Conservation (phyloP, 495 filamentous ascomycete genomes). For the Monascus purpureus region DNA sequence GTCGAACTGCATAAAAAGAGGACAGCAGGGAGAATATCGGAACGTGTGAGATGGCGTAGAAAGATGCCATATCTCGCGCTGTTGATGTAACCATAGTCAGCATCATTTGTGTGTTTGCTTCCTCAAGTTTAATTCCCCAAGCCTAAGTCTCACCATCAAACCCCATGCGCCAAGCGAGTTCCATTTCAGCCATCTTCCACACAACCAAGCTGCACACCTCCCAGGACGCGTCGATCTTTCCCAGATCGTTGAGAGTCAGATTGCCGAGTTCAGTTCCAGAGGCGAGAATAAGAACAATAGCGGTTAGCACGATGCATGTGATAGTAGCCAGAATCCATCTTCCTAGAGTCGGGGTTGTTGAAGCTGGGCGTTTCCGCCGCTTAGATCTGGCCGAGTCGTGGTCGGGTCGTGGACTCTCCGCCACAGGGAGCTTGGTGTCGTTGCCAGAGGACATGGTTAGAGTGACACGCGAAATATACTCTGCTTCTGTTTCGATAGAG, state of each 20-base stretch:
- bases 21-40: slow-evolving; percentile 56
- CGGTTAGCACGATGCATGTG: slow-evolving; percentile 46
- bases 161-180: slow-evolving; percentile 51
- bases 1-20: slow-evolving; percentile 57
- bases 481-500: no score
- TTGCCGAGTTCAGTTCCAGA: slow-evolving; percentile 38
- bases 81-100: neutral
- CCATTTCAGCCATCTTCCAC: slow-evolving; percentile 59
- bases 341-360: no score
- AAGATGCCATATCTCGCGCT: slow-evolving; percentile 55
- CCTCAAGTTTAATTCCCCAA: neutral
- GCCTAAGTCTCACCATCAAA: slow-evolving; percentile 45
- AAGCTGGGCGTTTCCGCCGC: no score
- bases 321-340: no score
- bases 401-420: no score
- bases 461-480: no score
- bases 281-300: slow-evolving; percentile 40
- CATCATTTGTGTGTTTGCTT: neutral
- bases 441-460: no score
- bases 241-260: slow-evolving; percentile 40
- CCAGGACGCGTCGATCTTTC: slow-evolving; percentile 44
- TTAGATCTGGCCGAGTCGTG: no score
- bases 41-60: slow-evolving; percentile 55
- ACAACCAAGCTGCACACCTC: slow-evolving; percentile 46
- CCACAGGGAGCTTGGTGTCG: no score